Base-by-base conservation (phyloP, 306 rosid species). In the Trifolium fragiferum region DNA sequence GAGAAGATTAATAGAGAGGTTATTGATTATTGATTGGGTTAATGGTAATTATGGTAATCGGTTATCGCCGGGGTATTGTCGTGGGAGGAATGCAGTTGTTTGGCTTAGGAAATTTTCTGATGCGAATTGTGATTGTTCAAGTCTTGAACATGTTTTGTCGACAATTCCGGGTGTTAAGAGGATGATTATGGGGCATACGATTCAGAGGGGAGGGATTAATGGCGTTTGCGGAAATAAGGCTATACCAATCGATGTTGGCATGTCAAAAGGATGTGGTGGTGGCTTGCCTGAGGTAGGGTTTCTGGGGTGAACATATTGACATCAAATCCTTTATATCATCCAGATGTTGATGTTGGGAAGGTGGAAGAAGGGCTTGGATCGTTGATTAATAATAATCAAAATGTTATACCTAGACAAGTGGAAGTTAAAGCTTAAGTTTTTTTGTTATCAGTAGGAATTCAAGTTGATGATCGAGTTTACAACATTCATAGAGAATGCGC, bases 171-270 rank as follows among this genome's bases (percentile, higher is more conserved):
- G 97, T 10, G 96, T 78, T 19, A 94, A 86, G 88, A 89, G 97
- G 76, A 88, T 94, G 98, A 83, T 94, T 27, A 90, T 94, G 97
- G 97, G 98, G 0, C 98, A 94, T 78, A 90, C 97, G 0, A 94
- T 94, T 75, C 98, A 94, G 70, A 21, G n/a, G 7, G 68, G 13
- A 8, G 98, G 98, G 64, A 91, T 94, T 33, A 94, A 91, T 66
- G 85, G 91, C 0, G 87, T 47, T 21, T 94, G 98, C 40, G 83
- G 87, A 0, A 82, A 87, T 38, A 76, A 72, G 64, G 98, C 97
- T 0, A 88, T 94, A 72, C 79, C 96, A 35, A 94, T 94, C 23
- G 97, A 94, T 61, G 98, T 94, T 19, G 98, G 97, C 0, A 86
- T 94, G 98, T 94, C 98, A 0, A 84, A 81, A 30, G 98, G 98